Base-by-base conservation (phyloP, 495 filamentous ascomycete genomes). In the Hyaloscypha finlandica region DNA sequence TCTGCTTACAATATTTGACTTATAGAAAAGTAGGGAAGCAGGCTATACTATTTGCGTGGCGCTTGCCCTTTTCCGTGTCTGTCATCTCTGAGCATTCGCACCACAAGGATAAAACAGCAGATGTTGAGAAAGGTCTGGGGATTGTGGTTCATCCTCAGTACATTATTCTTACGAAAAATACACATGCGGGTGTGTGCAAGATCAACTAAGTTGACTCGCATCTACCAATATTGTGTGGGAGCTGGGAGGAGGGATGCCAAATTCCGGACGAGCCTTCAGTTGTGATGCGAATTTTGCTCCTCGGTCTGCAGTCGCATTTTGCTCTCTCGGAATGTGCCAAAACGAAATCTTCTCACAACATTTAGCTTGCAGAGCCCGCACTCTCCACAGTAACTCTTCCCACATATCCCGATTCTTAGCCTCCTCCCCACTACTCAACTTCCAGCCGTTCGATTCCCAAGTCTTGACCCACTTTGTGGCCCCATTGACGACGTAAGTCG, bases 391-490 rank as follows among this genome's bases (percentile, higher is more conserved):
- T 12, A 37, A 37, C 12, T 37, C 35, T 63, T 74, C 51, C 79
- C 78, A 81, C n/a, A 81, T 67, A 63, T 82, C 79, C 64, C 66
- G 63, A 62, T 81, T 81, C 62, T 77, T 71, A 54, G 78, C 75
- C 20, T 68, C 33, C 22, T 0, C 32, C 2, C 74, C 69, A 3
- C 11, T 59, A 2, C 52, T 52, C 2, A 66, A 74, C 63, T 54
- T 72, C 77, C 74, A 80, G 22, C 59, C 66, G 19, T 74, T 75
- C n/a, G 51, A 53, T 72, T 53, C 35, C 35, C 35, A 37, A 12
- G 35, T 37, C 35, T 12, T 37, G 8, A 3, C 35, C 75, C 74
- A 75, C 19, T 45, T 42, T 16, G 76, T 81, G 6, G 72, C 71
- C 19, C 77, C 77, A 30, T 76, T 57, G 14, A 77, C 73, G 5